Base-by-base conservation (phyloP, 305 asterid species). In the Stenogyne calaminthoides region DNA sequence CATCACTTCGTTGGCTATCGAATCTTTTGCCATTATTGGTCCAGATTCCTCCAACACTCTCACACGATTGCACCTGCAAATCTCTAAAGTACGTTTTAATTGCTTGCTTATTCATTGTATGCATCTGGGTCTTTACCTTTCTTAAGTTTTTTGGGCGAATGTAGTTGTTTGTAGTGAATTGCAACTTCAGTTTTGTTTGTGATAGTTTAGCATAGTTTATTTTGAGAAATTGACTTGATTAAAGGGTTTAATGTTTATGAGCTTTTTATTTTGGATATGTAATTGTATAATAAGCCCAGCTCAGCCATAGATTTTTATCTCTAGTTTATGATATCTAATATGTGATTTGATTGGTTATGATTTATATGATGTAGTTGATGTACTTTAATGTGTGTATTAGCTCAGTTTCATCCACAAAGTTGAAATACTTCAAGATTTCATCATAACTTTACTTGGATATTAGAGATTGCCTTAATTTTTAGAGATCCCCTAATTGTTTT, bases 41-140 rank as follows among this genome's bases (percentile, higher is more conserved):
- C 20, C 64, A 49, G 34, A n/a, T 49, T 27, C 68, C 37, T 39
- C 68, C 18, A 72, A 72, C 77, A 79, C 59, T 69, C 77, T 80
- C 86, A 80, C 85, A 82, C 71, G 22, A 67, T 63, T 73, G 64
- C 42, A 29, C 81, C 74, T 36, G 84, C 75, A 76, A 81, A 81
- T 36, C 64, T 69, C 67, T 19, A 25, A n/a, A 56, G 18, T 65
- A 25, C 54, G 74, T 46, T 60, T 73, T 32, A 47, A 55, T 64
- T 37, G 19, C 52, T 70, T 37, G 47, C 5, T 47, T 57, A 3
- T 64, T 14, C 7, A 4, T 6, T 44, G 0, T 74, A 2, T 80
- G 25, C 67, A 66, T 74, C 76, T 72, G 54, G 72, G 59, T 11
- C 36, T 7, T 6, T 32, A 11, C 9, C 44, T 9, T 60, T 14